phyloP scores from a whole-genome alignment of 495 filamentous ascomycete species.

The Penicillium fimorum region DNA sequence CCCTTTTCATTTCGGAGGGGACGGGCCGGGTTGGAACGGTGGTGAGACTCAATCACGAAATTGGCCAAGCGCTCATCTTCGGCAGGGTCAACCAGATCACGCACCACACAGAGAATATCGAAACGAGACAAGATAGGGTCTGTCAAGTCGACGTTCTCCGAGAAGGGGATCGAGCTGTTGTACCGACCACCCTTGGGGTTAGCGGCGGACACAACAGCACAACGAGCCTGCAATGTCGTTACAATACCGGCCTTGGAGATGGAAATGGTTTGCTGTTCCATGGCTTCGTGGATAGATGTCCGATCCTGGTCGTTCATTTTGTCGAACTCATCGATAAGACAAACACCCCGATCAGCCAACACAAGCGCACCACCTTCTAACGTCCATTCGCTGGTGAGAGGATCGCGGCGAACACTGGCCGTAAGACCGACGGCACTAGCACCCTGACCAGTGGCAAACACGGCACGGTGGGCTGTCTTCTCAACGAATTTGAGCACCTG shows the following conservation, averaged over 20 bases:
- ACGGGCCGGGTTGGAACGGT: slow-evolving; percentile 74
- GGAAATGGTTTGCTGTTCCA: slow-evolving; percentile 99
- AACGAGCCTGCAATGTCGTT: slow-evolving; percentile 95
- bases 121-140: slow-evolving; percentile 98
- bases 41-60: slow-evolving; percentile 93
- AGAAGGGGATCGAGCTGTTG: slow-evolving; percentile 93
- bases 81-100: slow-evolving; percentile 94
- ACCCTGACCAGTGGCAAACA: slow-evolving; percentile 97
- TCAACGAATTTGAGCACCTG: slow-evolving; percentile 98
- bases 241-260: slow-evolving; percentile 99
- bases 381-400: slow-evolving; percentile 96
- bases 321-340: slow-evolving; percentile 99
- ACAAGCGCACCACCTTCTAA: slow-evolving; percentile 96
- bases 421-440: slow-evolving; percentile 98
- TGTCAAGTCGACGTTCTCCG: slow-evolving; percentile 93
- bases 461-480: slow-evolving; percentile 94
- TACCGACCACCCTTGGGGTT: slow-evolving; percentile 97
- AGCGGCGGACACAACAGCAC: slow-evolving; percentile 93
- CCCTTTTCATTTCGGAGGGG: slow-evolving; percentile 54
- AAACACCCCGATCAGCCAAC: slow-evolving; percentile 91
- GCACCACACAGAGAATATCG: slow-evolving; percentile 95
- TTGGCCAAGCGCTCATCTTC: slow-evolving; percentile 92
- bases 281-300: slow-evolving; percentile 98
- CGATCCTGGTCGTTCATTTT: slow-evolving; percentile 99
- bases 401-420: slow-evolving; percentile 92